Evolutionary conservation across 805 yeast species (phyloP).

Genomic region (Jamesozyma gamospora): DNA sequence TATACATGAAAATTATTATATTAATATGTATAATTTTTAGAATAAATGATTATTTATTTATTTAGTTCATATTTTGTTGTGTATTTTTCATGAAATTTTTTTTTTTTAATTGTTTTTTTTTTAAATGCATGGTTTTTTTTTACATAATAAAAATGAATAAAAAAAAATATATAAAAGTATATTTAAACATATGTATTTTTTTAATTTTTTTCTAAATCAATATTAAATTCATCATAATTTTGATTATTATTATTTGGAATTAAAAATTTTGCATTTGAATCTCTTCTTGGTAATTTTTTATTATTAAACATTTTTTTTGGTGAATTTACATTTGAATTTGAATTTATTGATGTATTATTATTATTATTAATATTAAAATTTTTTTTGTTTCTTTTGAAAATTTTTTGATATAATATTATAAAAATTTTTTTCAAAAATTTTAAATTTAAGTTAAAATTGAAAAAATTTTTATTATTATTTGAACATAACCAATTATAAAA

Average conservation of each 20-base stretch:
- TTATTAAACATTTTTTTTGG: neutral
- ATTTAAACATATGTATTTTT: neutral
- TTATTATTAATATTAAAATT: neutral
- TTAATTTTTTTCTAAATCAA: slow-evolving; percentile 2
- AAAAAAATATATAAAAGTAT: too few relatives aligned
- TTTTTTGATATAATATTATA: too few relatives aligned
- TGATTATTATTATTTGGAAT: too few relatives aligned
- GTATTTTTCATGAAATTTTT: too few relatives aligned
- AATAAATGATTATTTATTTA: too few relatives aligned
- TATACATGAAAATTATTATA: too few relatives aligned
- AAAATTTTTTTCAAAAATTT: slow-evolving; percentile 7
- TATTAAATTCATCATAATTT: neutral
- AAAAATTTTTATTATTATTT: neutral
- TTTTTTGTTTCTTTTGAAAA: neutral
- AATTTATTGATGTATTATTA: too few relatives aligned
- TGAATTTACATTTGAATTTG: neutral
- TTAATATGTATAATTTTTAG: too few relatives aligned
- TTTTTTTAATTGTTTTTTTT: too few relatives aligned
- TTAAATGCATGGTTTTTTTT: too few relatives aligned
- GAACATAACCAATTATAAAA: slow-evolving; percentile 29
- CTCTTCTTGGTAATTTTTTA: slow-evolving; percentile 1
- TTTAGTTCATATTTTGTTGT: too few relatives aligned
- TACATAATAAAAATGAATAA: too few relatives aligned
- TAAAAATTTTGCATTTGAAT: slow-evolving; percentile 1
- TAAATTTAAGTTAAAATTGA: slow-evolving; percentile 17